Conservation (phyloP, 768 basidiomycete genomes). For the Boletus insuetus region DNA sequence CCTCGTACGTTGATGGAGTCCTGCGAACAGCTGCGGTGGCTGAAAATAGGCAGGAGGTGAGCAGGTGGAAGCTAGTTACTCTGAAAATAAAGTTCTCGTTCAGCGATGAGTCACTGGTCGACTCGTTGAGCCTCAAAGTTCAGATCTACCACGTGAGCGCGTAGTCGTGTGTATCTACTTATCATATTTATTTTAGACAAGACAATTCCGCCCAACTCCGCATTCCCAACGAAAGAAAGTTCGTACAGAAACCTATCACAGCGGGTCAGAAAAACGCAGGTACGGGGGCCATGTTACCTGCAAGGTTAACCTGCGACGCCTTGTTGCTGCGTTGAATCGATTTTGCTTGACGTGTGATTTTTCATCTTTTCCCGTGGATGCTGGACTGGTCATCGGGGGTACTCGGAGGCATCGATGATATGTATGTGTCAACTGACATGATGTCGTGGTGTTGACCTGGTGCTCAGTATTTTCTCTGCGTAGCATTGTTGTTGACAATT, state of each 20-base stretch:
- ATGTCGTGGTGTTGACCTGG: conserved; percentile 11
- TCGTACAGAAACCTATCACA: not conserved
- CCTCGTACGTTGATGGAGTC: not conserved
- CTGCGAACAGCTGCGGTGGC: conserved; percentile 5
- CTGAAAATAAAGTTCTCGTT: conserved; percentile 11
- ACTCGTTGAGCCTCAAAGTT: not conserved
- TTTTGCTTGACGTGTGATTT: not conserved
- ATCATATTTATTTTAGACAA: conserved; percentile 2
- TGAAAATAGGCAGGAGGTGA: conserved; percentile 15
- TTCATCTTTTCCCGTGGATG: not conserved
- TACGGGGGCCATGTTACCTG: not conserved
- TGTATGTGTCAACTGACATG: not conserved
- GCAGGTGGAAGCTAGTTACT: not conserved
- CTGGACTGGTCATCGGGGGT: not conserved
- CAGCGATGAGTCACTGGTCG: conserved; percentile 11
- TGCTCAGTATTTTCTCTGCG: not conserved
- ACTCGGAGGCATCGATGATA: not conserved
- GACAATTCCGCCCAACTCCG: not conserved
- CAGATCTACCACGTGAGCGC: conserved; percentile 18
- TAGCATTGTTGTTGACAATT: not conserved
- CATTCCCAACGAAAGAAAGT: not conserved
- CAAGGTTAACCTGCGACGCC: not conserved
- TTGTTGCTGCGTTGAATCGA: not conserved
- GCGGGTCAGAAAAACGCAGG: not conserved
- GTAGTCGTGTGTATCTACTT: not conserved